These are phyloP conservation scores for Diversispora eburnea DNA, from an alignment of 192 early-diverging fungal species.

Conservation along the genomic window DNA sequence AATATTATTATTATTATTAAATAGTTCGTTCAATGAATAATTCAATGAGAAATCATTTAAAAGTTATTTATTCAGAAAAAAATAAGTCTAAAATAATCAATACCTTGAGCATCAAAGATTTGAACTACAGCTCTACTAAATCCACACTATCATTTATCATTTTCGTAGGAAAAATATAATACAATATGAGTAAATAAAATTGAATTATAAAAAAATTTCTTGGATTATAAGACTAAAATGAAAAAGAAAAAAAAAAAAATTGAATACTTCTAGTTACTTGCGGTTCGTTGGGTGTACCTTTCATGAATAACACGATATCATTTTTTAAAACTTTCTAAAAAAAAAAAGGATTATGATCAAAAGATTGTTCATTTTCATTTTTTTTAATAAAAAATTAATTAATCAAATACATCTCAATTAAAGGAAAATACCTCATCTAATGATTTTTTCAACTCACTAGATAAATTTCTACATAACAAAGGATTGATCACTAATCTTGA, in stretches of 20 bases:
- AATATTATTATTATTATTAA: neutral
- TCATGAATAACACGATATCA: slow-evolving; percentile 86
- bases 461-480: slow-evolving; percentile 2
- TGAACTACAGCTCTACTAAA: slow-evolving; percentile 93
- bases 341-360: neutral
- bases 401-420: no score
- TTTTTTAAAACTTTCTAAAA: slow-evolving; percentile 12
- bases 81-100: neutral
- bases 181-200: neutral
- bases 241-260: neutral
- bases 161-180: neutral
- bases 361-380: no score
- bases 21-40: no score
- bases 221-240: neutral
- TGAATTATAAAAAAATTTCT: neutral
- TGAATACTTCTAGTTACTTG: slow-evolving; percentile 48
- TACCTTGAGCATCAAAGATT: slow-evolving; percentile 76
- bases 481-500: neutral
- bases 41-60: neutral
- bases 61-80: neutral
- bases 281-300: slow-evolving; percentile 89
- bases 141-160: slow-evolving; percentile 62
- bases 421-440: neutral
- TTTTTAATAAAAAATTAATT: no score
- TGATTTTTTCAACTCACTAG: neutral